These are phyloP conservation scores for Betula pendula DNA, from an alignment of 306 rosid species.

Conservation along the genomic window DNA sequence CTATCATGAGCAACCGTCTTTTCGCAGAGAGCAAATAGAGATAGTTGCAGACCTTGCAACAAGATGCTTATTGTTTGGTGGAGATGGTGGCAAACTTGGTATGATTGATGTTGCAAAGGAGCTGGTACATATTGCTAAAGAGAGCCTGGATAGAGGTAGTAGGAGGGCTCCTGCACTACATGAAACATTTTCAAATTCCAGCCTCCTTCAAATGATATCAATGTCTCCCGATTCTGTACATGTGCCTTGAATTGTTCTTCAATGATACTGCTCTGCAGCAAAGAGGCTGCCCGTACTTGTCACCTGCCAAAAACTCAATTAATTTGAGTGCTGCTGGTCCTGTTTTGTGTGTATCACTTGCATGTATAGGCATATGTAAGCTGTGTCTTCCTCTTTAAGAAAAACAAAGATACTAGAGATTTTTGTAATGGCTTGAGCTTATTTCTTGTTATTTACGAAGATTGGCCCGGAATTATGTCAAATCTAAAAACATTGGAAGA, in stretches of 20 bases:
- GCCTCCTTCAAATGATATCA: slow-evolving; percentile 98
- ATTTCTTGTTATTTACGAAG: no score
- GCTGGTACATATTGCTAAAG: slow-evolving; percentile 51
- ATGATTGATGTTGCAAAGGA: slow-evolving; percentile 80
- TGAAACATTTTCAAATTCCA: slow-evolving; percentile 93
- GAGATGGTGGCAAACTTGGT: slow-evolving; percentile 79
- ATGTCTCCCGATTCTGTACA: slow-evolving; percentile 91
- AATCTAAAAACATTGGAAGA: no score
- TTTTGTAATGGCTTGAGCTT: neutral
- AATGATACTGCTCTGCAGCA: neutral
- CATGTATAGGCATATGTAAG: neutral
- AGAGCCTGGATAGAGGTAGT: slow-evolving; percentile 51
- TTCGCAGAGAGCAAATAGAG: slow-evolving; percentile 66
- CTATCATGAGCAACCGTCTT: slow-evolving; percentile 63
- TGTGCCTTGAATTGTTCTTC: slow-evolving; percentile 44
- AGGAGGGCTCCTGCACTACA: slow-evolving; percentile 58
- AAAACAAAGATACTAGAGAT: neutral
- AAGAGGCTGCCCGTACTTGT: neutral
- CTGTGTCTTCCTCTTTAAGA: neutral
- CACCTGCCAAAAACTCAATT: neutral
- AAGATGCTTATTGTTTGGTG: slow-evolving; percentile 79
- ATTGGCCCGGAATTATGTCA: no score
- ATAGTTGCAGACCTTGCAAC: slow-evolving; percentile 88
- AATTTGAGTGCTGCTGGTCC: neutral
- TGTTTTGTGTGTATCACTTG: neutral